phyloP scores from a whole-genome alignment of 2,329 filamentous ascomycete species.

The Atkinsonella texensis region DNA sequence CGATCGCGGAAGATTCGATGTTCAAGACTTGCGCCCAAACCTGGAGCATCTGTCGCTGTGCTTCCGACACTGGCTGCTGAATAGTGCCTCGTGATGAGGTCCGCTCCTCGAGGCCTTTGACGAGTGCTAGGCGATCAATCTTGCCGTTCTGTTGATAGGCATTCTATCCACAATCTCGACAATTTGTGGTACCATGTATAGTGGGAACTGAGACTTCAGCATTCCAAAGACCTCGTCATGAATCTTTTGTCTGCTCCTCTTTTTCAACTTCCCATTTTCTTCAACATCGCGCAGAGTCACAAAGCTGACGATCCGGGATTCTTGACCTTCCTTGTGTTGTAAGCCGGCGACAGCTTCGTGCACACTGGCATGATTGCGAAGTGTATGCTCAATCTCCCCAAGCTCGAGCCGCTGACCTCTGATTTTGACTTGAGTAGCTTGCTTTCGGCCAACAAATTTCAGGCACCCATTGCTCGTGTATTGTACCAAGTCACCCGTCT shows the following conservation, averaged over 20 bases:
- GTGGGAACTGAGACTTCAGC: not conserved
- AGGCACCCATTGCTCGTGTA: conserved; percentile 9
- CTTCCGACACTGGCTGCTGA: not conserved
- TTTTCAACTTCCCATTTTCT: too few relatives aligned
- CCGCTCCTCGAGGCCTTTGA: not conserved
- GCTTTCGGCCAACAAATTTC: conserved; percentile 10
- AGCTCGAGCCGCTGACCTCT: conserved; percentile 13
- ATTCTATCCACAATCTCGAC: not conserved
- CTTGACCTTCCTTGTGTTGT: too few relatives aligned
- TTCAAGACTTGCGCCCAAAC: conserved; percentile 23
- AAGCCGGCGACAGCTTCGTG: too few relatives aligned
- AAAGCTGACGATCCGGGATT: too few relatives aligned
- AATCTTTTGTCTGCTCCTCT: too few relatives aligned
- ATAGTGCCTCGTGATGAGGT: not conserved
- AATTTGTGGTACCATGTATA: not conserved
- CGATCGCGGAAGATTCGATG: conserved; percentile 11
- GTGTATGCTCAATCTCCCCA: conserved; percentile 10
- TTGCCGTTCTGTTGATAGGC: not conserved
- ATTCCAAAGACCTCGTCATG: too few relatives aligned
- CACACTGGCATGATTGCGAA: too few relatives aligned
- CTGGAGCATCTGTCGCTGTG: not conserved
- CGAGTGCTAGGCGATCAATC: not conserved
- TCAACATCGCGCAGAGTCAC: too few relatives aligned
- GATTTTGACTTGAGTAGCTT: conserved; percentile 11
- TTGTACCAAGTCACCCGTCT: conserved; percentile 11